Evolutionary conservation across 345 rosid species (phyloP), one percentile per base, ranked within the genome.

Genomic region (Lepidium sativum): DNA sequence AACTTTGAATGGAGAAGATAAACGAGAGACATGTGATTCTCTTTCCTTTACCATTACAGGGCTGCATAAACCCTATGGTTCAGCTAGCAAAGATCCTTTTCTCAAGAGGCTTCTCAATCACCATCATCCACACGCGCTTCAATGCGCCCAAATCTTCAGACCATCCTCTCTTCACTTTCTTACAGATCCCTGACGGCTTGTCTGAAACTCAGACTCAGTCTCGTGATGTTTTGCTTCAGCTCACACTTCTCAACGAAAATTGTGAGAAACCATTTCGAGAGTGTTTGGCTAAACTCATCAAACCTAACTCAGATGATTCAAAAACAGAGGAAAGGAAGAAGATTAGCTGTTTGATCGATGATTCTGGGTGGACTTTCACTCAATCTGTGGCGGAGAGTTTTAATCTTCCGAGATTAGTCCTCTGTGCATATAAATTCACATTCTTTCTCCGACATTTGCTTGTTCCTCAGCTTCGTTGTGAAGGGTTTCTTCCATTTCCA

Each of bases 41-140:
- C 5, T 84, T 84, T 44, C 92, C 91, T 0, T 18, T 83, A 10
- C 96, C 91, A 10, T 45, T 62, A 9, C 87, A 87, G 27, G 86
- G 89, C 50, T 91, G 89, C 50, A 81, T 88, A 13, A 91, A 75
- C 81, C 68, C 85, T 61, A 78, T 83, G 87, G 74, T 90, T 33
- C 85, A 84, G 70, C 80, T 87, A 3, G 81, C 87, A 11, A 84
- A 85, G 68, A 79, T 84, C 12, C 69, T 90, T 1, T 27, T 51
- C 60, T 73, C 79, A 10, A 52, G 76, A 4, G 84, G 83, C 57
- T 58, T 86, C 17, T 70, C 78, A 3, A 60, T 88, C 72, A 88
- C 97, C 50, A 84, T 91, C 9, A 41, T 77, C 18, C 52, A 65
- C n/a, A 43, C 80, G 41, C 79, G 76, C 11, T 86, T 65, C 71